Evolutionary conservation across 2,329 filamentous ascomycete species (phyloP).

Genomic region (Colletotrichum lindemuthianum): DNA sequence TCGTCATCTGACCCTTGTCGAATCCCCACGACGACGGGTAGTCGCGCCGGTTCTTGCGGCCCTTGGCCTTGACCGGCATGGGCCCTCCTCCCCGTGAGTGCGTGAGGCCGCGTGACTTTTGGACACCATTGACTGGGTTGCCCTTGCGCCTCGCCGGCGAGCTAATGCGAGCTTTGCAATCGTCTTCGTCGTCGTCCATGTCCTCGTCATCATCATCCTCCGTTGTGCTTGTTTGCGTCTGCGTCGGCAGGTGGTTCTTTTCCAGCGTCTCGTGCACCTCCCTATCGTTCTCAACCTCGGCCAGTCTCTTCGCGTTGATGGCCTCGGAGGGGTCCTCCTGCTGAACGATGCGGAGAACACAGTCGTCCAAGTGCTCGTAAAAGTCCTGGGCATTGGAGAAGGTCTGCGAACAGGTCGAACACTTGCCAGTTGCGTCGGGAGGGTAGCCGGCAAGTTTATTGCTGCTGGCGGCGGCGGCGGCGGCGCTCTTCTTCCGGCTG

Average conservation of each 20-base stretch:
- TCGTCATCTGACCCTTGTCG: slow-evolving; percentile 91
- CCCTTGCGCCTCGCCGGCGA: slow-evolving; percentile 64
- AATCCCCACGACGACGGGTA: slow-evolving; percentile 96
- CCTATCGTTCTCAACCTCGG: slow-evolving; percentile 72
- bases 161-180: slow-evolving; percentile 54
- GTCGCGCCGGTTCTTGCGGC: slow-evolving; percentile 91
- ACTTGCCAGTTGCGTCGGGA: slow-evolving; percentile 88
- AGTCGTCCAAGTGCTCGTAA: slow-evolving; percentile 93
- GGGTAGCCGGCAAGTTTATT: slow-evolving; percentile 79
- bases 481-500: slow-evolving; percentile 76
- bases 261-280: slow-evolving; percentile 71
- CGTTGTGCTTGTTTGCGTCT: slow-evolving; percentile 49
- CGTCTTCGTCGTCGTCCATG: slow-evolving; percentile 60
- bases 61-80: slow-evolving; percentile 64
- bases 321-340: slow-evolving; percentile 76
- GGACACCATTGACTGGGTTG: slow-evolving; percentile 66
- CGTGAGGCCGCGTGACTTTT: slow-evolving; percentile 78
- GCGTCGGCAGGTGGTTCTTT: slow-evolving; percentile 68
- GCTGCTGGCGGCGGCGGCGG: slow-evolving; percentile 48
- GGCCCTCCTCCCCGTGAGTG: slow-evolving; percentile 80
- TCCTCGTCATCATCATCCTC: slow-evolving; percentile 60
- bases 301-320: slow-evolving; percentile 73
- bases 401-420: slow-evolving; percentile 90
- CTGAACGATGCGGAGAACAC: slow-evolving; percentile 76
- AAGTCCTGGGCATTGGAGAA: slow-evolving; percentile 97